Evolutionary conservation across 2,329 filamentous ascomycete species (phyloP).

Genomic region (Cordyceps cateniannulata): DNA sequence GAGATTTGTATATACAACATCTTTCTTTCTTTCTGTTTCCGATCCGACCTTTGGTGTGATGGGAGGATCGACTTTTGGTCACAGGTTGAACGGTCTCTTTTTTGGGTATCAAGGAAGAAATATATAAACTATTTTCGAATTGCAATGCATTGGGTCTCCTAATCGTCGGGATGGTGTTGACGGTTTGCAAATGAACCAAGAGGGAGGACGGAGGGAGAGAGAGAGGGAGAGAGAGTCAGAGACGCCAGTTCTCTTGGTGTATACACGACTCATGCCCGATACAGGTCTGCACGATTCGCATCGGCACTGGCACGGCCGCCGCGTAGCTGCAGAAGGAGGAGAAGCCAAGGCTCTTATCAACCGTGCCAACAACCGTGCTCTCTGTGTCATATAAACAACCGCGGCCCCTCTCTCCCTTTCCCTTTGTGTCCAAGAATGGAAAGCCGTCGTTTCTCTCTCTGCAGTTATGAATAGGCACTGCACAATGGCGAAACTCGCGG

Average conservation of each 20-base stretch:
- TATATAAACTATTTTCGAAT: background rate
- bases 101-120: background rate
- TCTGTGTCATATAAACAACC: background rate
- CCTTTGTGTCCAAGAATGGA: no score
- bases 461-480: no score
- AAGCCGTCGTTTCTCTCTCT: no score
- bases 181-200: background rate
- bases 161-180: background rate
- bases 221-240: background rate
- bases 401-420: no score
- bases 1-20: background rate
- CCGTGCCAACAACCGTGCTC: background rate
- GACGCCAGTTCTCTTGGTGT: background rate
- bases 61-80: background rate
- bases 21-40: background rate
- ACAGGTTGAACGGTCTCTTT: background rate
- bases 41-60: background rate
- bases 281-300: background rate
- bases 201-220: background rate
- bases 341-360: background rate
- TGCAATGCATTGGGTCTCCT: background rate
- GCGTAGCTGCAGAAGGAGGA: no score
- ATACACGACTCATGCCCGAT: background rate
- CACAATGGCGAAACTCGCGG: background rate
- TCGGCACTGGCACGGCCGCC: background rate